Evolutionary conservation across 75 land plant species (phyloP).

Genomic region (Pinus taeda): DNA sequence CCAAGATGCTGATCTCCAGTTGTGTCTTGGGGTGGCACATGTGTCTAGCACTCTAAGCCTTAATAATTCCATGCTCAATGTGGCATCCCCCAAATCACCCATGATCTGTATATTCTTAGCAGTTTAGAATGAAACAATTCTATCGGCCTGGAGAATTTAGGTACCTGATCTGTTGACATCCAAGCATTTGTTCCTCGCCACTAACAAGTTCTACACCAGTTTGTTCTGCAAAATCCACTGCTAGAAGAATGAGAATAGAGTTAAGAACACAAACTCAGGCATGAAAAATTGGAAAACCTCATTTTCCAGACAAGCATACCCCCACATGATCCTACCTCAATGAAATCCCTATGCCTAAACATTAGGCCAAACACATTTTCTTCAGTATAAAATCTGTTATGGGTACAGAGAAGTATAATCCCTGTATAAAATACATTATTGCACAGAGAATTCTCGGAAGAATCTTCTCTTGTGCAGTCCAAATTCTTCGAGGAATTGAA

Average conservation of each 20-base stretch:
- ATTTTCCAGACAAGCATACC: neutral
- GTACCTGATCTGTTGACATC: neutral
- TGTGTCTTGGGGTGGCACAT: neutral
- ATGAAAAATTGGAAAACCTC: neutral
- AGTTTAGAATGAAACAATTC: neutral
- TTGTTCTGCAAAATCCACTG: neutral
- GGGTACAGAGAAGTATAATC: neutral
- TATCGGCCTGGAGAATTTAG: neutral
- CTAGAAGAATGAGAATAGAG: neutral
- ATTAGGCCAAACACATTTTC: neutral
- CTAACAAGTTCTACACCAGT: neutral
- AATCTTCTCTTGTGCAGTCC: neutral
- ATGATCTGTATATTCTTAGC: neutral
- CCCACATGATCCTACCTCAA: neutral
- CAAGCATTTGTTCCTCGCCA: neutral
- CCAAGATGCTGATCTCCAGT: constrained; percentile 2
- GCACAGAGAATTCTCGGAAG: neutral
- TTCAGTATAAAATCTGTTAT: neutral
- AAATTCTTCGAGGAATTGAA: neutral
- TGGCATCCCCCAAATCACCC: constrained; percentile 5
- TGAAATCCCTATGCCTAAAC: neutral
- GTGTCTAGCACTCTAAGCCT: neutral
- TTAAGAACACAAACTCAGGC: neutral
- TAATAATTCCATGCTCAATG: neutral
- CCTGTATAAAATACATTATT: neutral